Base-by-base conservation (phyloP, 2,329 filamentous ascomycete species). In the Fusarium burgessii region DNA sequence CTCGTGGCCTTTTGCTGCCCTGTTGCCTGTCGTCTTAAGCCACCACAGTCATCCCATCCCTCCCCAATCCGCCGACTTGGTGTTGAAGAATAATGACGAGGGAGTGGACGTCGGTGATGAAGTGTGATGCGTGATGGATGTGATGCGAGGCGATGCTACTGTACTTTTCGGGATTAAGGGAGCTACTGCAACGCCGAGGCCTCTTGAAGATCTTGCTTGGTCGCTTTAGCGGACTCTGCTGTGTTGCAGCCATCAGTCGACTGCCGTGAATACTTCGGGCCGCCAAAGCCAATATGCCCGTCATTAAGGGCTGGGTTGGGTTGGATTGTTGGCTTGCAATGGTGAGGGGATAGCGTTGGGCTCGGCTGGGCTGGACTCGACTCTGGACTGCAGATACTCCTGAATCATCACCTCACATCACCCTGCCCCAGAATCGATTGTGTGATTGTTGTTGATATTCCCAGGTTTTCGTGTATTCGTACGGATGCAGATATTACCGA, bases 201-300 rank as follows among this genome's bases (percentile, higher is more conserved):
- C 49, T 49, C 59, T 33, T 18, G 52, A 29, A 70, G 69, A 71
- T 66, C 59, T 60, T 55, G 27, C 55, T 58, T 58, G 43, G 43
- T 43, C 7, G 29, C 29, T 29, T 29, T 25, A 50, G 47, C 20
- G 20, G 32, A 36, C 43, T 49, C 62, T 70, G 12, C 15, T 42
- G 17, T 32, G 20, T 46, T 58, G 62, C 63, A 58, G 27, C 64
- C 68, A 58, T 54, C 70, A 71, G 36, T 52, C 41, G 61, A 62
- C 71, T 66, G 61, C 63, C 69, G 67, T 74, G 56, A 67, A 29
- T 67, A 58, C 60, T 64, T 63, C 73, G 73, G 73, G 62, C 73
- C 73, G 73, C 58, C 54, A 42, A 59, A 62, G 59, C 71, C 58
- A 61, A 69, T 60, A 65, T 61, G 60, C 54, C 65, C 69, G 49